Base-by-base conservation (phyloP, 2,329 filamentous ascomycete species). In the Verticillium nonalfalfae region DNA sequence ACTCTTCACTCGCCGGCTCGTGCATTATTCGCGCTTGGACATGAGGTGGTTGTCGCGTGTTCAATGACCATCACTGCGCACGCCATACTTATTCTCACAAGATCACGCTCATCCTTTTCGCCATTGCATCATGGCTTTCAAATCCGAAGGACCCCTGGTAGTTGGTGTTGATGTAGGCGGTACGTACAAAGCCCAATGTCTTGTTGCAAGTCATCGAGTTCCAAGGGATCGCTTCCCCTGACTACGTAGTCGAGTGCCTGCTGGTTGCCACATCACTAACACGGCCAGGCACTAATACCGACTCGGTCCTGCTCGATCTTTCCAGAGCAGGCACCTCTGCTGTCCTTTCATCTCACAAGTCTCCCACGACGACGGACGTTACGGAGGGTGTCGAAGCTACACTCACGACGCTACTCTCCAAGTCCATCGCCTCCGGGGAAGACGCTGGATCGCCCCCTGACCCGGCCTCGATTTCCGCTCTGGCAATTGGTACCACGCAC, bases 401-500 rank as follows among this genome's bases (percentile, higher is more conserved):
- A 45, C 78, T 83, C 60, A 72, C 69, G 6, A 69, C 71, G 31
- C 79, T 83, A 73, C 75, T 83, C 62, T 59, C 61, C 55, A 59
- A 62, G 21, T 45, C 58, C 1, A 13, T 59, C 33, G 10, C 40
- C 9, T 26, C 33, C 31, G 38, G 31, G 6, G n/a, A 18, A 7
- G 10, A 5, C 26, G 13, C 18, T 2, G 56, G 69, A 15, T 66
- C 70, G 1, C 68, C 73, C 14, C 59, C 63, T 6, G 62, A 67
- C 50, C 73, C 76, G 0, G 66, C 69, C 0, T 68, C 76, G 6
- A 73, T 84, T 18, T 76, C 78, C 14, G 79, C 78, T 62, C 76
- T 84, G 14, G 81, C 80, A 2, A 82, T 84, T 63, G 81, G 81
- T 59, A 83, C 80, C 1, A 85, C 83, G 0, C 82, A 86, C 62